Evolutionary conservation across 2,329 filamentous ascomycete species (phyloP).

Genomic region (Hypoxylon sp.): DNA sequence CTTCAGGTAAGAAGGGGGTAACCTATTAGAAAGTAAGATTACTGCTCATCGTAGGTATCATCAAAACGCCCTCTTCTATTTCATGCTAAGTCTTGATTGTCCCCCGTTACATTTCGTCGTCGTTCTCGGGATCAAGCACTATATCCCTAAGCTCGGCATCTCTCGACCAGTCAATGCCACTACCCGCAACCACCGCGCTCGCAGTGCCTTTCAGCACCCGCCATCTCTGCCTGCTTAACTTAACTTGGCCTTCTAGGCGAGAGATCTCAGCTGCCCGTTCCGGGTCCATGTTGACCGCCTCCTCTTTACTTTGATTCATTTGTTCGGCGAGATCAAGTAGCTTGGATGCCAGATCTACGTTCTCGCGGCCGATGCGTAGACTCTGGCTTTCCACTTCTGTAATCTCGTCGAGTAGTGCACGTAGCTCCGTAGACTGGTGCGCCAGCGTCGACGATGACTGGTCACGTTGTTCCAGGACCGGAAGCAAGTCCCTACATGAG

Average conservation of each 20-base stretch:
- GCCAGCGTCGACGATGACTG: slow-evolving; percentile 74
- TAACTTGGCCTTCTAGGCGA: slow-evolving; percentile 71
- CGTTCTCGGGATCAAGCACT: slow-evolving; percentile 77
- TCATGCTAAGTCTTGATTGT: not conserved
- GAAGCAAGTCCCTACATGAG: slow-evolving; percentile 73
- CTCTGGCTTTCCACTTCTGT: slow-evolving; percentile 72
- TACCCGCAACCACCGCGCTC: slow-evolving; percentile 84
- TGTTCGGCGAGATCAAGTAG: slow-evolving; percentile 75
- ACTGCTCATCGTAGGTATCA: slow-evolving; percentile 29
- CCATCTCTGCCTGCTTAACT: slow-evolving; percentile 76
- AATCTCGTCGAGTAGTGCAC: slow-evolving; percentile 66
- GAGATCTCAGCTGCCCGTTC: slow-evolving; percentile 70
- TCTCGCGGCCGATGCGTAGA: slow-evolving; percentile 70
- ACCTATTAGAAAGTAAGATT: slow-evolving; percentile 11
- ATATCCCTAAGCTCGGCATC: slow-evolving; percentile 77
- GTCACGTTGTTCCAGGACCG: slow-evolving; percentile 78
- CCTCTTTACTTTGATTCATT: slow-evolving; percentile 66
- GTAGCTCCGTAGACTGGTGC: slow-evolving; percentile 69
- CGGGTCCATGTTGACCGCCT: slow-evolving; percentile 66
- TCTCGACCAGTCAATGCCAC: slow-evolving; percentile 84
- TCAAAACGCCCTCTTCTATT: slow-evolving; percentile 7
- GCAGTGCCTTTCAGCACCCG: slow-evolving; percentile 82
- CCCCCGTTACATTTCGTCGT: slow-evolving; percentile 50
- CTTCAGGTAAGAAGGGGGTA: slow-evolving; percentile 5
- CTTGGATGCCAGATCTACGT: slow-evolving; percentile 73